A percentile compares a stretch with the other conserved stretches of the same genome.
Conservation (phyloP, 345 rosid species). For the Hypericum androsaemum region DNA sequence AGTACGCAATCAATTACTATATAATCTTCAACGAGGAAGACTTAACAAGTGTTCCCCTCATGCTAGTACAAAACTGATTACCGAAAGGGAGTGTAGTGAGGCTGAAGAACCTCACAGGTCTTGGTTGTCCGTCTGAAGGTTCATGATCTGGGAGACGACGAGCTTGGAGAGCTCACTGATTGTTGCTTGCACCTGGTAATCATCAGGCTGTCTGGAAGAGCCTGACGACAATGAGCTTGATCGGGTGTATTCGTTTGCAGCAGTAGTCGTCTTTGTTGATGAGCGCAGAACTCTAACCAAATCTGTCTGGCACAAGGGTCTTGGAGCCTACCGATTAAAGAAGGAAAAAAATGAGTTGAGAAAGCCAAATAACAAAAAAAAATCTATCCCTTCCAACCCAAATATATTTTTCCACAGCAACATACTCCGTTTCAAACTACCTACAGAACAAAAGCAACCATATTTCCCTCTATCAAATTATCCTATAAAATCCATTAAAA, state of each 20-base stretch:
- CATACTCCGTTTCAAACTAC: too few relatives aligned
- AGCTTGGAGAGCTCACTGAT: slow-evolving; percentile 77
- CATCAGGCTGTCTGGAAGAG: slow-evolving; percentile 55
- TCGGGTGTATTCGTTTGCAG: slow-evolving; percentile 60
- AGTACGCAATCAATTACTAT: too few relatives aligned
- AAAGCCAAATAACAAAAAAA: background rate
- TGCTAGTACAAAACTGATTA: background rate
- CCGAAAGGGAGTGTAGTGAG: background rate
- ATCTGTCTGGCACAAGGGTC: slow-evolving; percentile 63
- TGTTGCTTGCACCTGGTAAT: slow-evolving; percentile 61
- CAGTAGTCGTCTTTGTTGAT: slow-evolving; percentile 62
- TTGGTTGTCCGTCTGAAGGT: slow-evolving; percentile 57
- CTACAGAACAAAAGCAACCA: too few relatives aligned
- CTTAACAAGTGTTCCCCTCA: background rate
- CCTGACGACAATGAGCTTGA: slow-evolving; percentile 40
- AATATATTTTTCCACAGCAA: too few relatives aligned
- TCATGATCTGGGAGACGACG: slow-evolving; percentile 65
- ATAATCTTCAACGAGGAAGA: too few relatives aligned
- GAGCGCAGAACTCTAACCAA: slow-evolving; percentile 59
- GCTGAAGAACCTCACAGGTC: slow-evolving; percentile 14
- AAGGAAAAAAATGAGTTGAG: background rate
- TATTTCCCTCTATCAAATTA: too few relatives aligned
- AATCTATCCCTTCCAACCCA: background rate
- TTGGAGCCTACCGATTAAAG: slow-evolving; percentile 42
- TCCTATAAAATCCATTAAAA: too few relatives aligned